These are phyloP conservation scores for Skeletonema grethae DNA, from an alignment of 108 stramenopile species.

Conservation along the genomic window DNA sequence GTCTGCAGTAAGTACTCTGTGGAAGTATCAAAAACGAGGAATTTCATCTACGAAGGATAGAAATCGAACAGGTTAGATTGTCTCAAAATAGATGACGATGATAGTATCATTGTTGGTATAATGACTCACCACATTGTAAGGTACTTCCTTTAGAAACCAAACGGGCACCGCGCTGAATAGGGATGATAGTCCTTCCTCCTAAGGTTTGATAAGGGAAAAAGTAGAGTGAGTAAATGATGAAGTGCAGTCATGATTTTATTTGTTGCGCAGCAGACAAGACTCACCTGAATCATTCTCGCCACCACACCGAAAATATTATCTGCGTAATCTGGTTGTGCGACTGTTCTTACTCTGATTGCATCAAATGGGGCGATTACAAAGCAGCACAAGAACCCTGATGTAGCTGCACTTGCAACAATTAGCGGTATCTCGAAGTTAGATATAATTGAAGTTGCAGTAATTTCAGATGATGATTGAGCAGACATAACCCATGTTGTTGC, in stretches of 20 bases:
- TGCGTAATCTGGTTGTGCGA: constrained; percentile 70
- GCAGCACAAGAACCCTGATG: constrained; percentile 55
- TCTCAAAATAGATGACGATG: too few species aligned
- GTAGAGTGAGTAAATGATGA: too few species aligned
- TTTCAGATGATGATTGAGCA: constrained; percentile 25
- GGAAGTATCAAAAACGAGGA: constrained; percentile 61
- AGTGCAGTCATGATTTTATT: too few species aligned
- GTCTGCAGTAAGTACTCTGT: constrained; percentile 56
- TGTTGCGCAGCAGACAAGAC: not conserved
- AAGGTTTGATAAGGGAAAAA: not conserved
- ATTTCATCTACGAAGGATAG: constrained; percentile 38
- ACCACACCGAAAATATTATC: constrained; percentile 57
- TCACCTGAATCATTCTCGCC: constrained; percentile 41
- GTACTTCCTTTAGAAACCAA: constrained; percentile 39
- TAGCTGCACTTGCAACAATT: constrained; percentile 31
- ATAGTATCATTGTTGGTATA: too few species aligned
- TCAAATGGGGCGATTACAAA: constrained; percentile 75
- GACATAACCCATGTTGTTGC: constrained; percentile 15
- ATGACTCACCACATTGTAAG: constrained; percentile 23
- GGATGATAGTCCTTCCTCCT: constrained; percentile 9
- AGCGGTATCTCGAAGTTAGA: constrained; percentile 46
- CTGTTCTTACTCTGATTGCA: constrained; percentile 68
- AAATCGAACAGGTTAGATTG: too few species aligned
- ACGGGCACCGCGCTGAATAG: constrained; percentile 68
- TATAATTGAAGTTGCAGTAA: constrained; percentile 9